Conservation (phyloP, 257 asterid species). For the Lavandula angustifolia region DNA sequence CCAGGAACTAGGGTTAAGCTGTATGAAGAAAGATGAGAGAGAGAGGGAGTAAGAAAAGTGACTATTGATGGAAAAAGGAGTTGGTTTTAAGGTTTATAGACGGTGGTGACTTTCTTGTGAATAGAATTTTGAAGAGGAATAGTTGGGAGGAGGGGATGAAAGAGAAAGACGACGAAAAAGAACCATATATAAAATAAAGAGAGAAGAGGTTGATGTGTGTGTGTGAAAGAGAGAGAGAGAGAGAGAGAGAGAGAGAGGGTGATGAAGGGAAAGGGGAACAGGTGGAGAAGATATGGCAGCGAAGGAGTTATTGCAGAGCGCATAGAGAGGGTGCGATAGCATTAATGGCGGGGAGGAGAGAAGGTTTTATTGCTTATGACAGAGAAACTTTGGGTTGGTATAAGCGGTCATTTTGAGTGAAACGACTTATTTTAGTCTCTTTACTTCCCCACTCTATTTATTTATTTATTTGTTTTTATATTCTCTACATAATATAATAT, state of each 20-base stretch:
- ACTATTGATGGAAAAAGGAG: constrained; percentile 17
- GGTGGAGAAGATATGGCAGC: constrained; percentile 47
- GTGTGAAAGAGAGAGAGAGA: not conserved
- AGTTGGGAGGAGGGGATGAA: constrained; percentile 33
- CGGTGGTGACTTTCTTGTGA: constrained; percentile 61
- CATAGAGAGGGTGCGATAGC: constrained; percentile 71
- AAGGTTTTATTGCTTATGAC: constrained; percentile 47
- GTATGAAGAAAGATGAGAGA: not conserved
- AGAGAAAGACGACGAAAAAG: constrained; percentile 32
- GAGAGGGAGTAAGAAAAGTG: not conserved
- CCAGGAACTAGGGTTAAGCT: constrained; percentile 24
- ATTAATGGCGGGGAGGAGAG: constrained; percentile 64
- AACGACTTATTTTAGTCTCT: not conserved
- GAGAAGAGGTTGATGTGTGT: not conserved
- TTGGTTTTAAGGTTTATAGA: constrained; percentile 27
- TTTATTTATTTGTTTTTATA: not conserved
- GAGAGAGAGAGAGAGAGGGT: constrained; percentile 40
- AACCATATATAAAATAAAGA: constrained; percentile 1
- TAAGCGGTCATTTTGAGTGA: constrained; percentile 7
- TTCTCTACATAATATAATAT: not conserved
- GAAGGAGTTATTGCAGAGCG: constrained; percentile 70
- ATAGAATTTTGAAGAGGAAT: constrained; percentile 58
- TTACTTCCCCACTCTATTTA: not conserved
- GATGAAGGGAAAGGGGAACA: not conserved
- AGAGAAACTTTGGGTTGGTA: constrained; percentile 40